Base-by-base conservation (phyloP, 23 red algal genomes). In the Pyropia yezoensis region DNA sequence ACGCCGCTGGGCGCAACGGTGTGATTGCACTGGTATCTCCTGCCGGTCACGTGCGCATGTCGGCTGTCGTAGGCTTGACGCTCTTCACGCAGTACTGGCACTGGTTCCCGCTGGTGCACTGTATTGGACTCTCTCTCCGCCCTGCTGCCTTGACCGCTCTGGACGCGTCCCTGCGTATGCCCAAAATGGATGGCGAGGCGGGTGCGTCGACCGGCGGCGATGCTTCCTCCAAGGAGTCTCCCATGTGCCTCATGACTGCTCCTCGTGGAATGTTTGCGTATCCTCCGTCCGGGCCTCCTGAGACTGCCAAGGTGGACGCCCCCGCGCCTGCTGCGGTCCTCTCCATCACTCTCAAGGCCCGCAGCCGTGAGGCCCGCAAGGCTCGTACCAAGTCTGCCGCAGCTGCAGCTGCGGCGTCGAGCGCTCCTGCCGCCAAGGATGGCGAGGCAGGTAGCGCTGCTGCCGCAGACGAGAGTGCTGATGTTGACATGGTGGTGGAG, bases 61-160 rank as follows among this genome's bases (percentile, higher is more conserved):
- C 67, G 28, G 94, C 94, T 14, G 78, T 98, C 14, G 79, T 90
- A 23, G 94, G 94, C 50, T 66, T 98, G 47, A 71, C 94, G 18
- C 62, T 98, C 39, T 98, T 98, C 68, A 76, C 80, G 24, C 94
- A 98, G 50, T 91, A 83, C 63, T 98, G 94, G 94, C 87, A 91
- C 32, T 98, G 94, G 94, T 98, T 77, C 67, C 94, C 94, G 50
- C 33, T 87, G 18, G 73, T 83, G 25, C 94, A 89, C 49, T 98
- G 83, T 61, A 80, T 98, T 62, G 72, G 79, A 8, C 75, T 98
- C 1, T 71, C 73, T 12, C 68, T 91, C 50, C 76, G 78, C 34
- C 94, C 94, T 18, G 57, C 86, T n/a, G 82, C 82, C 17, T 54
- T 86, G 21, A 77, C 88, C 1, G 78, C 80, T 12, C 53, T 98